Evolutionary conservation across 2,329 filamentous ascomycete genomes (phyloP).

Genomic region (Sporothrix pallida): DNA sequence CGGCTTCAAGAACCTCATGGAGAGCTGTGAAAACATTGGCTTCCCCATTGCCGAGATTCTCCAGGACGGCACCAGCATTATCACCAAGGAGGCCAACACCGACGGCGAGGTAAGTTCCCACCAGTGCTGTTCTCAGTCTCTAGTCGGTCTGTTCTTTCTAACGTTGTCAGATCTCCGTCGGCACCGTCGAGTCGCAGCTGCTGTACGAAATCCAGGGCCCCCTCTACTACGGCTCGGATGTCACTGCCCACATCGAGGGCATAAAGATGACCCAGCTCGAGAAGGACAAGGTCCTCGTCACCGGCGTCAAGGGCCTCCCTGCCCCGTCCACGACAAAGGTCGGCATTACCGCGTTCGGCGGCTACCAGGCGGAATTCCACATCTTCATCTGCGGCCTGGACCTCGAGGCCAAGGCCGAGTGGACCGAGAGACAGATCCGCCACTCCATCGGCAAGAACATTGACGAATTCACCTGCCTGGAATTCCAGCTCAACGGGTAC

Average conservation of each 20-base stretch:
- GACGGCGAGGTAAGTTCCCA: constrained; percentile 36
- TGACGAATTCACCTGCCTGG: constrained; percentile 39
- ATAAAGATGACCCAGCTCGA: constrained; percentile 53
- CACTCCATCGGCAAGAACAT: constrained; percentile 36
- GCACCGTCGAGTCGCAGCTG: constrained; percentile 41
- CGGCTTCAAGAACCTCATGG: constrained; percentile 52
- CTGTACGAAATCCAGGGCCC: constrained; percentile 50
- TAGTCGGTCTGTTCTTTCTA: neutral
- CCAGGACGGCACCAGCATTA: constrained; percentile 46
- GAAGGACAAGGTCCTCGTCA: constrained; percentile 44
- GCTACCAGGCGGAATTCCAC: constrained; percentile 41
- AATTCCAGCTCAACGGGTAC: constrained; percentile 44
- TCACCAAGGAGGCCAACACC: constrained; percentile 40
- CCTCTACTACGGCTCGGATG: constrained; percentile 45
- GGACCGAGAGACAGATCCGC: constrained; percentile 44
- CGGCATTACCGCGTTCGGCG: constrained; percentile 39
- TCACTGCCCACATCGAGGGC: constrained; percentile 43
- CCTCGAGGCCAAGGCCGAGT: constrained; percentile 35
- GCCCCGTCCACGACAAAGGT: constrained; percentile 45
- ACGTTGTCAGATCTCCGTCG: constrained; percentile 26
- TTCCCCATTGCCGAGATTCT: constrained; percentile 59
- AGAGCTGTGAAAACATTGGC: constrained; percentile 48
- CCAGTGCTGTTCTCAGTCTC: too few relatives aligned
- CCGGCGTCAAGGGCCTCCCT: constrained; percentile 45
- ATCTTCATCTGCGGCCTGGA: constrained; percentile 33